Conservation (phyloP, 1,284 basidiomycete species). For the Caloboletus inedulis region DNA sequence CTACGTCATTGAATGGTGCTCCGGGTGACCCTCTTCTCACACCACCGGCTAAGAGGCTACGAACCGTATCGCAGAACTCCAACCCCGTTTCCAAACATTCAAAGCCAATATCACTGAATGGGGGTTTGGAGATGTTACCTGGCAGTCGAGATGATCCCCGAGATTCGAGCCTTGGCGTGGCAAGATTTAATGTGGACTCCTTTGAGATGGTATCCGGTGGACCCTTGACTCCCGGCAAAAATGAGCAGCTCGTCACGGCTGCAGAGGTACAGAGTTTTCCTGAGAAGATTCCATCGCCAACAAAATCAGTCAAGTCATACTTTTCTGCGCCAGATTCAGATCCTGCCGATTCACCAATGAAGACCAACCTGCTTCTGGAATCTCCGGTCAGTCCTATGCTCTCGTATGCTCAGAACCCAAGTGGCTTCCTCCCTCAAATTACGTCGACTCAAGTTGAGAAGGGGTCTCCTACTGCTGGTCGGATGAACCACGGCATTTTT, state of each 20-base stretch:
- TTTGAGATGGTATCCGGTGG: background rate
- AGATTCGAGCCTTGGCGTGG: background rate
- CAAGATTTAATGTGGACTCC: background rate
- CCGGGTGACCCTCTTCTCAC: slow-evolving; percentile 4
- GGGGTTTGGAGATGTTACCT: slow-evolving; percentile 1
- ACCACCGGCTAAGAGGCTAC: slow-evolving; percentile 21
- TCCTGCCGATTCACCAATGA: slow-evolving; percentile 30
- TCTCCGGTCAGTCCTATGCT: slow-evolving; percentile 42
- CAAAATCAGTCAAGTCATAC: slow-evolving; percentile 37
- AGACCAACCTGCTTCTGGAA: slow-evolving; percentile 29
- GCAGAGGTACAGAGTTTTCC: background rate
- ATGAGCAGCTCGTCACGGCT: background rate
- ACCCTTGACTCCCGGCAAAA: slow-evolving; percentile 8
- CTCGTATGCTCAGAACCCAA: slow-evolving; percentile 36
- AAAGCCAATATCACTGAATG: slow-evolving; percentile 5
- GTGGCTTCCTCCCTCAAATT: slow-evolving; percentile 38
- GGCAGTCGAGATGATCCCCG: slow-evolving; percentile 1
- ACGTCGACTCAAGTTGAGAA: slow-evolving; percentile 39
- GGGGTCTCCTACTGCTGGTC: slow-evolving; percentile 11
- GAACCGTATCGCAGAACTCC: slow-evolving; percentile 6
- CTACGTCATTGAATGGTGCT: slow-evolving; percentile 6
- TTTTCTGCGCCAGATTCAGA: slow-evolving; percentile 45
- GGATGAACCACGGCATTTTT: slow-evolving; percentile 28
- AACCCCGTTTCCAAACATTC: background rate
- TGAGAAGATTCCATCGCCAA: slow-evolving; percentile 30